Percentiles rank a stretch among this genome's conserved stretches.
phyloP scores from a whole-genome alignment of 177 flowering plant genomes.

The Vitis hybrid region DNA sequence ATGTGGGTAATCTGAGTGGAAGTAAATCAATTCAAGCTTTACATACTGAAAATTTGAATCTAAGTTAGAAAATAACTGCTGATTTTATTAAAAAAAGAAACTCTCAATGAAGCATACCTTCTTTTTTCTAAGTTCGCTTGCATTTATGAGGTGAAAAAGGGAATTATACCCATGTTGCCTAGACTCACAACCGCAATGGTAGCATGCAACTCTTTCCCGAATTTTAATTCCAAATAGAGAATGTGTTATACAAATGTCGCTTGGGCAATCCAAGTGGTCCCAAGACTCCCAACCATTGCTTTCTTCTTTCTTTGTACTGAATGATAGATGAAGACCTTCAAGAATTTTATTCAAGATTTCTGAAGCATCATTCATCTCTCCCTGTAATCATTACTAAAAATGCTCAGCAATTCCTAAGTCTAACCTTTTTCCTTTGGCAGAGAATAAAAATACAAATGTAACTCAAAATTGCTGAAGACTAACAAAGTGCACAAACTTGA shows the following conservation, averaged over 20 bases:
- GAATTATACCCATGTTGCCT: neutral
- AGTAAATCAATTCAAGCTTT: neutral
- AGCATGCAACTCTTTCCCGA: constrained; percentile 1
- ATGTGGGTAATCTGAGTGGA: neutral
- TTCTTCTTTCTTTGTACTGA: constrained; percentile 4
- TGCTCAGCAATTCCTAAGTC: too few relatives aligned
- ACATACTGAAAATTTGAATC: too few relatives aligned
- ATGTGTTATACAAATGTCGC: constrained; percentile 8
- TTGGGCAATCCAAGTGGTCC: neutral
- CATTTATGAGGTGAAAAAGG: constrained; percentile 5
- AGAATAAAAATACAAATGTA: too few relatives aligned
- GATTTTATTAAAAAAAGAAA: too few relatives aligned
- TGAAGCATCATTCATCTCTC: constrained; percentile 10
- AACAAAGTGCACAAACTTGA: too few relatives aligned
- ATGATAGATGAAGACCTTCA: constrained; percentile 7
- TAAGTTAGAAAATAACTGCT: too few relatives aligned
- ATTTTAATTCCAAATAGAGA: constrained; percentile 6
- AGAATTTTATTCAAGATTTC: constrained; percentile 8
- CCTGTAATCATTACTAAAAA: constrained; percentile 2
- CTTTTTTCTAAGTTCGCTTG: constrained; percentile 6
- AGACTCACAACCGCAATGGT: neutral
- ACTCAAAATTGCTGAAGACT: too few relatives aligned
- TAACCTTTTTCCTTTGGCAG: too few relatives aligned
- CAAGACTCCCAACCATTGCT: neutral
- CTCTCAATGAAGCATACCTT: neutral